Evolutionary conservation across 2,329 filamentous ascomycete species (phyloP).

Genomic region (Botrytis fabae): DNA sequence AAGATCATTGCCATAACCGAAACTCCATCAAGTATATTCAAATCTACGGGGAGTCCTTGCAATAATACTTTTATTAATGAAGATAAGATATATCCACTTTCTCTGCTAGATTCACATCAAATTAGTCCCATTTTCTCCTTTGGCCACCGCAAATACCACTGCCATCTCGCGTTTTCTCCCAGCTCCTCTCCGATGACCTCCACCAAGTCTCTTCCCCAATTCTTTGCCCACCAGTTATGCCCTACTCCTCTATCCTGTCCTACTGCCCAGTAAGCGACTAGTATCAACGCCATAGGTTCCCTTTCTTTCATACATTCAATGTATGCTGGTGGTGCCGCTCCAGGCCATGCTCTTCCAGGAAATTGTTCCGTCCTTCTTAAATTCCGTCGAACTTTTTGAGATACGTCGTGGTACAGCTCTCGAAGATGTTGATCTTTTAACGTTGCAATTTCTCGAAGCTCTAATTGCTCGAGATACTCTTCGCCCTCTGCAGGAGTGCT

Average conservation of each 20-base stretch:
- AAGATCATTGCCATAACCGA: neutral
- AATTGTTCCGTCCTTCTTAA: constrained; percentile 13
- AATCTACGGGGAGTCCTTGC: neutral
- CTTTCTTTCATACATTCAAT: constrained; percentile 17
- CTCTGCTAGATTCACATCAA: neutral
- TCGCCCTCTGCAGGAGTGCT: constrained; percentile 3
- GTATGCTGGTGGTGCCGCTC: neutral
- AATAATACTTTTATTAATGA: neutral
- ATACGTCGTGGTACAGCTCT: constrained; percentile 2
- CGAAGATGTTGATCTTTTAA: neutral
- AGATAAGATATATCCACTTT: neutral
- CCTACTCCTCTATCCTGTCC: constrained; percentile 18
- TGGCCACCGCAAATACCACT: constrained; percentile 11
- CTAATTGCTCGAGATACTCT: neutral
- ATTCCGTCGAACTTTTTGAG: constrained; percentile 1
- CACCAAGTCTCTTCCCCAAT: constrained; percentile 15
- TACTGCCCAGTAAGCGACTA: constrained; percentile 18
- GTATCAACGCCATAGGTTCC: constrained; percentile 14
- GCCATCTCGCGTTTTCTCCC: neutral
- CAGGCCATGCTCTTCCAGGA: constrained; percentile 11
- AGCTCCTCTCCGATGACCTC: neutral
- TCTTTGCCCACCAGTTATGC: constrained; percentile 21
- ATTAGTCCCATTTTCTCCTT: constrained; percentile 5
- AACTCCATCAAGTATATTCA: neutral
- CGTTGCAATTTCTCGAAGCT: neutral